Conservation (phyloP, 2,329 filamentous ascomycete species). For the Ceratocystis variospora region DNA sequence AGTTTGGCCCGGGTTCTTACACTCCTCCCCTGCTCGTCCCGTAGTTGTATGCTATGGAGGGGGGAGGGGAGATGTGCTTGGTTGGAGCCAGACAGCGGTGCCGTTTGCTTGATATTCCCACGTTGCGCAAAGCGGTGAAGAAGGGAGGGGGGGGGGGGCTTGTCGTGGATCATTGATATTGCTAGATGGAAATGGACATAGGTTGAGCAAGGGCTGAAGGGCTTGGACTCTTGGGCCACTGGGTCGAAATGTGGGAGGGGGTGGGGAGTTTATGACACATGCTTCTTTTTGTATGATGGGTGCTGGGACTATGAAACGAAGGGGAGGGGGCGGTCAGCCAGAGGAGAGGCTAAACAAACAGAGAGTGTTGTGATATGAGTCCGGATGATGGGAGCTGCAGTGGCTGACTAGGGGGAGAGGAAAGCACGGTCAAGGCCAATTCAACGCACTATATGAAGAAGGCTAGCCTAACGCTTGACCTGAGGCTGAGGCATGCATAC, state of each 20-base stretch:
- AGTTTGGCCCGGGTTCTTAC: too few relatives aligned
- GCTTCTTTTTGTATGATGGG: neutral
- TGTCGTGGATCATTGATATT: neutral
- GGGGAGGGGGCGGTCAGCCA: neutral
- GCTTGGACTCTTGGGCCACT: neutral
- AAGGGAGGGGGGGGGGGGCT: neutral
- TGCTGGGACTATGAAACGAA: neutral
- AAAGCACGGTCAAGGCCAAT: too few relatives aligned
- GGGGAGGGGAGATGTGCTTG: neutral
- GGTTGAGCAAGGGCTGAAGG: neutral
- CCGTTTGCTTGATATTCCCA: neutral
- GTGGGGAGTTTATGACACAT: neutral
- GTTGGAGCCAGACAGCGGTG: neutral
- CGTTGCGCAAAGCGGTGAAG: conserved; percentile 6
- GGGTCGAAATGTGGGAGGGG: neutral
- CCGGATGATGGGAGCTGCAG: neutral
- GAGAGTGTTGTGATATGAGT: neutral
- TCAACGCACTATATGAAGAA: too few relatives aligned
- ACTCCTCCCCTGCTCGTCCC: neutral
- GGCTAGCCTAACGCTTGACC: too few relatives aligned
- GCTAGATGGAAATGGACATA: neutral
- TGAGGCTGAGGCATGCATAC: neutral
- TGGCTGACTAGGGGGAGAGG: too few relatives aligned
- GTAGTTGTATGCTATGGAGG: neutral
- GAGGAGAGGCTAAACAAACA: neutral